Percentiles rank a stretch among this genome's conserved stretches.
Conservation (phyloP, 2,329 filamentous ascomycete genomes). For the Byssoonygena ceratinophila region DNA sequence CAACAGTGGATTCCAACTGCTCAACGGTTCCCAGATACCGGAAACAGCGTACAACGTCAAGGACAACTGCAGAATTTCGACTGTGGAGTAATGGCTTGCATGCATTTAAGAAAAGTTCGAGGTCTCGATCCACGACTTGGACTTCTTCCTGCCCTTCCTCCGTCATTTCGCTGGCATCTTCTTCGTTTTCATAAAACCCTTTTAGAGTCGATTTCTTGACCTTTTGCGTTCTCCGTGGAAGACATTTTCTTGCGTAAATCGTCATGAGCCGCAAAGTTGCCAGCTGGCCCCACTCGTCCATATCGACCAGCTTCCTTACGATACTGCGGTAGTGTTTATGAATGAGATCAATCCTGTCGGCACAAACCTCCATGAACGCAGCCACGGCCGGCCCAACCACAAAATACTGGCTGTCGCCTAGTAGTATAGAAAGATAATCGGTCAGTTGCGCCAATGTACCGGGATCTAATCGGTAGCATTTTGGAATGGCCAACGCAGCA, state of each 20-base stretch:
- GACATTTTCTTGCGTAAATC: conserved; percentile 75
- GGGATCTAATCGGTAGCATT: conserved; percentile 86
- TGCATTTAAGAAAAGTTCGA: conserved; percentile 66
- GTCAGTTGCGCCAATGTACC: conserved; percentile 72
- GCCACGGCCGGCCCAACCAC: conserved; percentile 89
- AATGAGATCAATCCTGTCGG: conserved; percentile 74
- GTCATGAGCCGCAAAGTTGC: conserved; percentile 73
- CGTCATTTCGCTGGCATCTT: conserved; percentile 35
- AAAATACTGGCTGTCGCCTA: conserved; percentile 89
- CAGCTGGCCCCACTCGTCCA: conserved; percentile 97
- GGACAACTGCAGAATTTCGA: conserved; percentile 82
- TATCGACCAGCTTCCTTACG: conserved; percentile 85
- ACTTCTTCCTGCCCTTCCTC: conserved; percentile 43
- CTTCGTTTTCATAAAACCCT: conserved; percentile 65
- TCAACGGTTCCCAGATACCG: conserved; percentile 70
- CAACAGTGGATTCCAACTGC: conserved; percentile 64
- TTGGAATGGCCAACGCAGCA: conserved; percentile 85
- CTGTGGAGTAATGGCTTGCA: conserved; percentile 82
- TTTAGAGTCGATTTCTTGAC: conserved; percentile 49
- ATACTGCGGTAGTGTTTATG: conserved; percentile 80
- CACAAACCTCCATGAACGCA: conserved; percentile 81
- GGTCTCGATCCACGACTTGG: conserved; percentile 62
- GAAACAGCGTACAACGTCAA: conserved; percentile 77
- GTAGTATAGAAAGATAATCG: conserved; percentile 64
- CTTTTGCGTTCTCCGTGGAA: conserved; percentile 58